These are phyloP conservation scores for Tulasnella calospora DNA, from an alignment of 768 basidiomycete genomes.

Conservation along the genomic window DNA sequence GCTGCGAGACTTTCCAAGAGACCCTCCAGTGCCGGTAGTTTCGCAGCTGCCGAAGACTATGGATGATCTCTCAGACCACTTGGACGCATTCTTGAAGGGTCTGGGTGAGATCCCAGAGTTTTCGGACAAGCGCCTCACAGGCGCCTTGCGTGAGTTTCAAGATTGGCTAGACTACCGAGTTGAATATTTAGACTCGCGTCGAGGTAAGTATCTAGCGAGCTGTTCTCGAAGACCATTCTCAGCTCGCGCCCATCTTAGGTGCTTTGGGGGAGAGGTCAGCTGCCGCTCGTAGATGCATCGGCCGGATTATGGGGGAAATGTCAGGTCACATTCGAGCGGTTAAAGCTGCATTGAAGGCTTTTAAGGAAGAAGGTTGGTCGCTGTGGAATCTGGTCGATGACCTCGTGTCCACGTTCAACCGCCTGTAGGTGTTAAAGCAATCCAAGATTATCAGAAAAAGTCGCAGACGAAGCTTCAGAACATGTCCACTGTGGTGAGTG, in stretches of 20 bases:
- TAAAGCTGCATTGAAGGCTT: constrained; percentile 60
- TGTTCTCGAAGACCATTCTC: constrained; percentile 52
- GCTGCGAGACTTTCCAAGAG: background rate
- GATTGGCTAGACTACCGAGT: constrained; percentile 74
- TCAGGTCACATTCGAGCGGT: constrained; percentile 66
- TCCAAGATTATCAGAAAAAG: constrained; percentile 39
- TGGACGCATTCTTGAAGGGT: constrained; percentile 61
- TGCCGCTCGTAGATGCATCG: background rate
- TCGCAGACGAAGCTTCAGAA: constrained; percentile 12
- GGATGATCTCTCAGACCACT: constrained; percentile 54
- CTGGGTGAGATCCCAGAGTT: constrained; percentile 74
- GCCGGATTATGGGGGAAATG: constrained; percentile 38
- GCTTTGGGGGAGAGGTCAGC: constrained; percentile 33
- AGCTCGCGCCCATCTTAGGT: constrained; percentile 61
- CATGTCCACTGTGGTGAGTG: constrained; percentile 23
- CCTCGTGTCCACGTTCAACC: background rate
- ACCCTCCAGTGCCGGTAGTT: constrained; percentile 34
- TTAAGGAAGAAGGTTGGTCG: constrained; percentile 64
- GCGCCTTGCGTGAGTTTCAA: constrained; percentile 60
- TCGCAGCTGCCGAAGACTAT: constrained; percentile 64
- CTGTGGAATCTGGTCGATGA: too few species aligned
- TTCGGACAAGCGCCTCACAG: constrained; percentile 61
- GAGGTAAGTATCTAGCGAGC: constrained; percentile 27
- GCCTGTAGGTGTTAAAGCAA: constrained; percentile 60
- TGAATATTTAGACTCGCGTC: constrained; percentile 59